A percentile compares a stretch with the other conserved stretches of the same genome.
phyloP scores from a whole-genome alignment of 305 asterid species.

The Andrographis paniculata region DNA sequence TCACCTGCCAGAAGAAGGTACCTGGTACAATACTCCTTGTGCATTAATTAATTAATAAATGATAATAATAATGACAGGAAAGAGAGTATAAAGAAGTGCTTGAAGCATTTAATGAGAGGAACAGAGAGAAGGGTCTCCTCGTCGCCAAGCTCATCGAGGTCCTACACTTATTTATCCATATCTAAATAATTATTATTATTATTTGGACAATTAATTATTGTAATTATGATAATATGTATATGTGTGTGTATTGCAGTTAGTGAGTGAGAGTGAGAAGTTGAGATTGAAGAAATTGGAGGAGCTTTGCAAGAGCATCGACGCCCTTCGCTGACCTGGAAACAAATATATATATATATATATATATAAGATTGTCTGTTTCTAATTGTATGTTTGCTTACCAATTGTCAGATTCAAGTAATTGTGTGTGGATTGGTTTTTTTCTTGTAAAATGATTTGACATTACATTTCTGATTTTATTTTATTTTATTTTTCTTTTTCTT shows the following conservation, averaged over 20 bases:
- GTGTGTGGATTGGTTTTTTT: too few species aligned
- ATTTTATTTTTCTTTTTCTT: too few species aligned
- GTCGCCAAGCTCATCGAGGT: constrained; percentile 73
- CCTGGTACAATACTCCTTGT: not conserved
- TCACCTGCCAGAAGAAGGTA: constrained; percentile 79
- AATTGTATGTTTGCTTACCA: too few species aligned
- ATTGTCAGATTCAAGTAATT: too few species aligned
- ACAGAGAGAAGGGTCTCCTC: constrained; percentile 61
- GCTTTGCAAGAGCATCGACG: constrained; percentile 64
- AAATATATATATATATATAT: too few species aligned
- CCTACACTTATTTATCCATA: not conserved
- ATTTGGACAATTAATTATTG: not conserved
- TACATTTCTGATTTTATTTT: too few species aligned
- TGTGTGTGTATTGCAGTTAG: constrained; percentile 39
- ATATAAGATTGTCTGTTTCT: too few species aligned
- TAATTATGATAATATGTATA: too few species aligned
- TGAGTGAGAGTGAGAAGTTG: constrained; percentile 69
- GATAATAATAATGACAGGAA: constrained; percentile 33
- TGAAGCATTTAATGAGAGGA: constrained; percentile 67
- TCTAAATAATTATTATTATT: not conserved
- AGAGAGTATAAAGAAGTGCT: constrained; percentile 70
- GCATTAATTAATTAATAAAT: not conserved
- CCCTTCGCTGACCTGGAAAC: constrained; percentile 21
- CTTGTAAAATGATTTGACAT: too few species aligned
- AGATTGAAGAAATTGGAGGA: constrained; percentile 81